Evolutionary conservation across 768 basidiomycete genomes (phyloP), one percentile per base, ranked within the genome.

Genomic region (Phallus indusiatus): DNA sequence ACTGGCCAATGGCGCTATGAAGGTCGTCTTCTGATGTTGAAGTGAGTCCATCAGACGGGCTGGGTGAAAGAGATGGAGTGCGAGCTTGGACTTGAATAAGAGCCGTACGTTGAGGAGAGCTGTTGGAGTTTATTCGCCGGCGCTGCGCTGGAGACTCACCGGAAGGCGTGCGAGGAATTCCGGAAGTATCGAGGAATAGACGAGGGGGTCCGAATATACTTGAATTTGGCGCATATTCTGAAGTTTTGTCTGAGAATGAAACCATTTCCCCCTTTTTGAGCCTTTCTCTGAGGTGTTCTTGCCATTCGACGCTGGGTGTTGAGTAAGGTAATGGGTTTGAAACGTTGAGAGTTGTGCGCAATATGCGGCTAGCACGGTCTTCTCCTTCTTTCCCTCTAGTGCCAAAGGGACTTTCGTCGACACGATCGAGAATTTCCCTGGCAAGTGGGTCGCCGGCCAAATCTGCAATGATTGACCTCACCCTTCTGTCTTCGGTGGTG

Each of bases 281-380:
- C 7, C 63, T 67, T 4, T 63, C 65, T 35, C 67, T 71, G 2
- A 91, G 83, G 49, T 75, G 74, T 65, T 88, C 87, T 69, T 91
- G 90, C 89, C 89, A 91, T 70, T 91, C 88, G 62, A 83, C 84
- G 21, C 87, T 86, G 17, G 88, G 88, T 63, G 87, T 90, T 54
- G 17, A 36, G 47, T 59, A 61, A 50, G 42, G 53, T 28, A 49
- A 18, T 17, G 37, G 42, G 22, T 16, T 46, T 14, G 12, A 34
- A 14, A 11, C 6, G 20, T 20, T 36, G 21, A 16, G 36, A 22
- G 50, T 51, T 18, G 57, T 59, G 22, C 57, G 48, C 18, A 59
- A n/a, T 21, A 59, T 59, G 11, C 57, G 22, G 22, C 49, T 53
- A 14, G 57, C 57, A 22, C 54, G 54, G 42, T 51, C 60, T 22